Evolutionary conservation across 805 yeast genomes (phyloP), one percentile per base, ranked within the genome.

Genomic region (Pichia cephalocereana): DNA sequence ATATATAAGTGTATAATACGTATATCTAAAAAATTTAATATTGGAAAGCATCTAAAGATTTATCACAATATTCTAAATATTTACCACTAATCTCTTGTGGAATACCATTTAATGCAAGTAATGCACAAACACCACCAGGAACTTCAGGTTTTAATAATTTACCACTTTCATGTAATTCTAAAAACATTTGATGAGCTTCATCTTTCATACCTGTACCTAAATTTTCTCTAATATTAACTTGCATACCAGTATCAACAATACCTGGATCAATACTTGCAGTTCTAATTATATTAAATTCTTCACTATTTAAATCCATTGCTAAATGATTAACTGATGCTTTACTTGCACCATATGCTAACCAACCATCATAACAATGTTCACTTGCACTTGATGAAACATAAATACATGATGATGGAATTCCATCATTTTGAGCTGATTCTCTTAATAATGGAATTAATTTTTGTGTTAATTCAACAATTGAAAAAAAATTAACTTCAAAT

Each of bases 191-290:
- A 52, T 79, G 72, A 4, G 79, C 76, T 17, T 75, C 80, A 1
- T 72, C 66, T 0, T 75, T 70, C 96, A 90, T 90, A 31, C 70
- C 70, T 5, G 58, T 54, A 2, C 82, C 80, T 53, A 77, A 79
- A 42, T 66, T 72, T 19, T 78, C 83, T 58, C 98, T 79, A 49
- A 91, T 89, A 49, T 80, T 83, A 8, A 54, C 63, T 68, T 93
- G 98, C 98, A 93, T 91, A 26, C 70, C 70, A 1, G 99, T 91
- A 61, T 87, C 89, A 4, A 93, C 97, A 2, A 88, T 95, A 8
- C 99, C 98, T 0, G 98, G 98, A 0, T 96, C 96, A 27, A 93
- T 74, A 0, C 96, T 71, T 14, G 88, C 68, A 3, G 83, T 69
- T 37, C 69, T 65, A 18, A 88, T 66, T 3, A 44, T 8, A 0